These are phyloP conservation scores for Antitrichia curtipendula DNA, from an alignment of 225 moss, liverwort and hornwort species.

Conservation along the genomic window DNA sequence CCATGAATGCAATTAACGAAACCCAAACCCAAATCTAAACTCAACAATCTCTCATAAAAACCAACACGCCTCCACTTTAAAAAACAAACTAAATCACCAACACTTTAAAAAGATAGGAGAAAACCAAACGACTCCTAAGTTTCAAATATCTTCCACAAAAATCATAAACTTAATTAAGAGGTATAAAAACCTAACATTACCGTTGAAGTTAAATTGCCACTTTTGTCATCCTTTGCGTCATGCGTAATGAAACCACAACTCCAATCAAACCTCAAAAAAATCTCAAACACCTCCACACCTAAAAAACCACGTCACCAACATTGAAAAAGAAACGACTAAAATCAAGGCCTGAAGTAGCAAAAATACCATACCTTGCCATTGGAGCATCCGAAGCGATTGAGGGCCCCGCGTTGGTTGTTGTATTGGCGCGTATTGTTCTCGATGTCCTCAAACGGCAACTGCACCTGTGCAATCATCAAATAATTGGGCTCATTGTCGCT, in stretches of 20 bases:
- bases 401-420: slow-evolving; percentile 62
- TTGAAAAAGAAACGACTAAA: not conserved
- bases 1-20: not conserved
- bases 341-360: not conserved
- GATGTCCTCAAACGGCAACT: slow-evolving; percentile 65
- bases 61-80: not conserved
- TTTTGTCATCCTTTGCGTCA: not conserved
- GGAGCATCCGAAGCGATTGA: slow-evolving; percentile 64
- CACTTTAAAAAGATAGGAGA: not conserved
- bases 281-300: not conserved
- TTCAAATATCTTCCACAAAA: not conserved
- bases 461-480: slow-evolving; percentile 76
- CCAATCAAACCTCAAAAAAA: not conserved
- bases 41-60: not conserved
- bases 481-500: slow-evolving; percentile 87
- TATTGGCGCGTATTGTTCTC: slow-evolving; percentile 83
- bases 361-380: slow-evolving; percentile 52
- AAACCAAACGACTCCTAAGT: not conserved
- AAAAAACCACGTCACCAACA: not conserved
- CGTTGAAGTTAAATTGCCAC: not conserved
- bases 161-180: not conserved
- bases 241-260: not conserved
- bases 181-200: not conserved
- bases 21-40: not conserved
- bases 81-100: not conserved